A percentile compares a stretch with the other conserved stretches of the same genome.
phyloP scores from a whole-genome alignment of 345 rosid genomes.

The Viola odorata region DNA sequence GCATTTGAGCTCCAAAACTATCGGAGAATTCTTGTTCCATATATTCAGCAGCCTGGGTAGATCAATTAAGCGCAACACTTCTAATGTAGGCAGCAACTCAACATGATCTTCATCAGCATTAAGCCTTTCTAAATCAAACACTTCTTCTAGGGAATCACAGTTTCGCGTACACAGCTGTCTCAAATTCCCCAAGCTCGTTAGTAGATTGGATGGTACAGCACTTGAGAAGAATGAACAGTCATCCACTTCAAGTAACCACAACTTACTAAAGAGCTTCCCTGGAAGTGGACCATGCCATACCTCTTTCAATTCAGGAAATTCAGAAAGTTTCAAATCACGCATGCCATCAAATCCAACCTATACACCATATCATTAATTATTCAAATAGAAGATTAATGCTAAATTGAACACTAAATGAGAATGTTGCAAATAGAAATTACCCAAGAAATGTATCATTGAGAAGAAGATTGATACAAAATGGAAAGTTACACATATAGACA shows the following conservation, averaged over 20 bases:
- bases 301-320: neutral
- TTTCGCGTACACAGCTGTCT: neutral
- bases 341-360: conserved; percentile 3
- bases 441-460: too few species aligned
- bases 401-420: too few species aligned
- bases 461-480: too few species aligned
- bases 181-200: neutral
- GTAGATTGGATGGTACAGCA: conserved; percentile 3
- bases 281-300: conserved; percentile 8
- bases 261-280: neutral
- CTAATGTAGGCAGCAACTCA: neutral
- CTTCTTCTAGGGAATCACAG: neutral
- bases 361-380: neutral
- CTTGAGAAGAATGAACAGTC: neutral
- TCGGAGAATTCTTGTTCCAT: too few species aligned
- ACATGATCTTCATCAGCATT: conserved; percentile 1
- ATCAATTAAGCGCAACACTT: too few species aligned
- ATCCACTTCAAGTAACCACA: neutral
- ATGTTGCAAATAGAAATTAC: too few species aligned
- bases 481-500: neutral
- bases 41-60: too few species aligned
- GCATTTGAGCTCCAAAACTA: too few species aligned
- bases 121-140: neutral
- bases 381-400: too few species aligned
- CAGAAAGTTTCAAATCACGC: neutral